Percentiles rank a stretch among this genome's conserved stretches.
Conservation (phyloP, 805 yeast genomes). For the Metschnikowia borealis region DNA sequence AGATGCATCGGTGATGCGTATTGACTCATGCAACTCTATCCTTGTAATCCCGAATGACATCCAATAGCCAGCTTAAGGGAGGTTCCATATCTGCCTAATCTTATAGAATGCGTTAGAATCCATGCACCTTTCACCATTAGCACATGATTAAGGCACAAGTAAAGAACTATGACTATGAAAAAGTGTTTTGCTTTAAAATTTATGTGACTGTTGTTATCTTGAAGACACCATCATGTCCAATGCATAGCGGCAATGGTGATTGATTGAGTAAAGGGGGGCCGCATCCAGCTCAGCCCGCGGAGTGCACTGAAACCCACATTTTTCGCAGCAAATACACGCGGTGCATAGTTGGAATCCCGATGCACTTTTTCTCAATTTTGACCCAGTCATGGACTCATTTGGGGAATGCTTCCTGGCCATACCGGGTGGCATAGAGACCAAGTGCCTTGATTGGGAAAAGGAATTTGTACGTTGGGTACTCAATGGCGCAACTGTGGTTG, state of each 20-base stretch:
- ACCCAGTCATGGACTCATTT: not conserved
- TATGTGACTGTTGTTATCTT: too few relatives aligned
- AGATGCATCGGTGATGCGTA: not conserved
- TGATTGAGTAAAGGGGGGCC: not conserved
- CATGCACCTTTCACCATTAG: too few relatives aligned
- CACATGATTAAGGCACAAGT: too few relatives aligned
- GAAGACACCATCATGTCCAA: not conserved
- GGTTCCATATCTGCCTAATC: too few relatives aligned
- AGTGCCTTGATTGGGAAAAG: constrained; percentile 90
- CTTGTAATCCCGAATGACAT: not conserved
- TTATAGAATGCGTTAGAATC: too few relatives aligned
- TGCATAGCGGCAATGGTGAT: not conserved
- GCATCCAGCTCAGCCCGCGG: not conserved
- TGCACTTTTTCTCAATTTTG: not conserved
- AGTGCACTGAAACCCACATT: not conserved
- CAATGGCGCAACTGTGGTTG: constrained; percentile 87
- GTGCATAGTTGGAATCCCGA: constrained; percentile 1
- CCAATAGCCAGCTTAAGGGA: not conserved
- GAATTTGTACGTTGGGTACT: constrained; percentile 90
- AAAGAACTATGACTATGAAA: too few relatives aligned
- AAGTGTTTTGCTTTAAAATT: too few relatives aligned
- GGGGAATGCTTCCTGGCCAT: constrained; percentile 20
- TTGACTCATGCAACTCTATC: not conserved
- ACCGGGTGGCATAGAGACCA: constrained; percentile 55
- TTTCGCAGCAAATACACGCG: not conserved